Conservation (phyloP, 106 monocot genomes). For the Cymbidium sinense region DNA sequence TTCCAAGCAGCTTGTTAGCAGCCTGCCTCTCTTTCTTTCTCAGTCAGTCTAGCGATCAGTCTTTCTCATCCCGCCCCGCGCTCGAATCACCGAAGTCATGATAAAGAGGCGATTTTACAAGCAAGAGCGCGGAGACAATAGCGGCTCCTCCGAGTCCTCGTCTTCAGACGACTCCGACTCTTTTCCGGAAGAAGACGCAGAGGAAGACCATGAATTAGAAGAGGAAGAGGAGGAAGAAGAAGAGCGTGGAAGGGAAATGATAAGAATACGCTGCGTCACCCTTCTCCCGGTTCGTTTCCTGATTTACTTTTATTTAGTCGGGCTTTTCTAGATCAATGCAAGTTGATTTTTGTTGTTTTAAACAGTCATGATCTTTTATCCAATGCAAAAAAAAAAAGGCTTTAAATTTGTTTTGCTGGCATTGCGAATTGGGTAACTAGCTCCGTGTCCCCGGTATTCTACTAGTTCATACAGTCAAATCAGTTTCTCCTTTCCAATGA, state of each 20-base stretch:
- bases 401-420: neutral
- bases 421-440: neutral
- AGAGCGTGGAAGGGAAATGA: neutral
- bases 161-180: constrained; percentile 4
- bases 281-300: constrained; percentile 4
- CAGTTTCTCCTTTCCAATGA: neutral
- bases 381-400: neutral
- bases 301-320: neutral
- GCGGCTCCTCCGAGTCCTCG: constrained; percentile 3
- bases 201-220: neutral
- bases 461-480: neutral
- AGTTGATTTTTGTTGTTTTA: neutral
- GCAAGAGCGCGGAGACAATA: constrained; percentile 2
- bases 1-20: no score
- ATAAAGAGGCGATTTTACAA: constrained; percentile 9
- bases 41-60: neutral
- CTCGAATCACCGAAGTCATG: neutral
- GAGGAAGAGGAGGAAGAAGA: neutral
- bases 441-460: neutral
- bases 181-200: neutral
- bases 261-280: neutral
- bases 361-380: neutral
- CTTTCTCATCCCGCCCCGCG: neutral
- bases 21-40: neutral
- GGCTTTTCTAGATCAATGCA: neutral